Evolutionary conservation across 164 flowering plant genomes (phyloP).

Genomic region (grape (Vitis vinifera)): DNA sequence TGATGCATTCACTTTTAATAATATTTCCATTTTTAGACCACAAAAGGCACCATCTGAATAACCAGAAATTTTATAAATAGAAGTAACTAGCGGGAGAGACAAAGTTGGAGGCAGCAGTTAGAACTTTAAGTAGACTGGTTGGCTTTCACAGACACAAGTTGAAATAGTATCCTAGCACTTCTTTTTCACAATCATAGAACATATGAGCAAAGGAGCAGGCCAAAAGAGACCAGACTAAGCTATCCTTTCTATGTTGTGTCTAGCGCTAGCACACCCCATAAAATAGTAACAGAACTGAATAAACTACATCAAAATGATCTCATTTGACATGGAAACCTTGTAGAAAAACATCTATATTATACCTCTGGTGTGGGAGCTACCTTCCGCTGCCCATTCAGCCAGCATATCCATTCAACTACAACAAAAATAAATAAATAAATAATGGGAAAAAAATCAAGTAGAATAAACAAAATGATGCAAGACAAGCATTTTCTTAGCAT

Average conservation of each 20-base stretch:
- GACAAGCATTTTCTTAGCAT: background rate
- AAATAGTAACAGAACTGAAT: background rate
- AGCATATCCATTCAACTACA: conserved; percentile 98
- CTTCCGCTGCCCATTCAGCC: conserved; percentile 97
- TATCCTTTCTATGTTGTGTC: background rate
- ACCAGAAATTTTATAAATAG: background rate
- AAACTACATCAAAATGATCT: background rate
- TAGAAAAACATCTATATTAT: conserved; percentile 3
- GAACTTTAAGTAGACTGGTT: background rate
- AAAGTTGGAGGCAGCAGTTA: background rate
- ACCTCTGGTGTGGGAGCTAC: conserved; percentile 91
- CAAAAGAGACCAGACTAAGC: background rate
- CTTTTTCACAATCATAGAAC: background rate
- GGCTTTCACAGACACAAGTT: background rate
- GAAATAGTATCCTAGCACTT: background rate
- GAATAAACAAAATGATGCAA: background rate
- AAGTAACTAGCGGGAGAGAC: background rate
- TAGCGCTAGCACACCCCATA: background rate
- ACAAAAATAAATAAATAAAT: conserved; percentile 4
- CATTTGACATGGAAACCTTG: background rate
- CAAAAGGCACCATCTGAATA: background rate
- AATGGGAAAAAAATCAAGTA: background rate
- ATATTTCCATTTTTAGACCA: background rate
- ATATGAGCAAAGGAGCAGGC: background rate
- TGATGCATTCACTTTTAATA: too few relatives aligned